These are phyloP conservation scores for Articulospora tetracladia DNA, from an alignment of 495 filamentous ascomycete genomes.

Conservation along the genomic window DNA sequence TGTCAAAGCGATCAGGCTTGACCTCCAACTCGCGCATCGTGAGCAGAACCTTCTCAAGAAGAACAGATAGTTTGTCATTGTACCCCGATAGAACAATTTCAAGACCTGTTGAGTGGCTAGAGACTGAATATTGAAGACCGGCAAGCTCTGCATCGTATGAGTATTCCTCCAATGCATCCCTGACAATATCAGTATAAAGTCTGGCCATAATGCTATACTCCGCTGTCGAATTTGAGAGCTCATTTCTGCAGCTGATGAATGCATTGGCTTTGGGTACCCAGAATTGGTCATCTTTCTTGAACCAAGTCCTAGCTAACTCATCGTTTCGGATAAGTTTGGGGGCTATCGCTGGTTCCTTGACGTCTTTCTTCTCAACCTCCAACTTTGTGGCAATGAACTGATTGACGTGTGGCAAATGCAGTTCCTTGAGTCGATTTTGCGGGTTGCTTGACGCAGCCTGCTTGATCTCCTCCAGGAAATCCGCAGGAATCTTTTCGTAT, in stretches of 20 bases:
- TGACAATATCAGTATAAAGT: conserved; percentile 82
- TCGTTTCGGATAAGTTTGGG: conserved; percentile 90
- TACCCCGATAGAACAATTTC: conserved; percentile 83
- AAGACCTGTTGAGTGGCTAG: conserved; percentile 64
- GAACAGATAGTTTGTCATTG: conserved; percentile 90
- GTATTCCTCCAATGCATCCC: conserved; percentile 89
- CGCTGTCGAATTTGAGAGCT: conserved; percentile 71
- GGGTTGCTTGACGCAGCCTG: conserved; percentile 54
- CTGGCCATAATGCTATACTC: conserved; percentile 71
- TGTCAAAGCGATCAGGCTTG: conserved; percentile 78
- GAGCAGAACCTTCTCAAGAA: conserved; percentile 85
- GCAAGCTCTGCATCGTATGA: conserved; percentile 95
- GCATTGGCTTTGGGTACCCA: conserved; percentile 96
- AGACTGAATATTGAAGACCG: conserved; percentile 79
- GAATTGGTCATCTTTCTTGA: conserved; percentile 97
- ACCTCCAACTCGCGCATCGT: conserved; percentile 84
- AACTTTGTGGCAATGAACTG: conserved; percentile 94
- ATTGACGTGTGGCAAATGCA: conserved; percentile 90
- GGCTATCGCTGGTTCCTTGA: conserved; percentile 64
- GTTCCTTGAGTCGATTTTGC: conserved; percentile 56
- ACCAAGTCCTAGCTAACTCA: conserved; percentile 82
- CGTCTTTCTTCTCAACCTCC: conserved; percentile 90
- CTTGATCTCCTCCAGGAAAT: conserved; percentile 67
- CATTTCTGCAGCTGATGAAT: conserved; percentile 74
- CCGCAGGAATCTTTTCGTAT: conserved; percentile 72